A percentile compares a stretch with the other conserved stretches of the same genome.
Evolutionary conservation across 2,329 filamentous ascomycete genomes (phyloP).

Genomic region (Botrytis squamosa): DNA sequence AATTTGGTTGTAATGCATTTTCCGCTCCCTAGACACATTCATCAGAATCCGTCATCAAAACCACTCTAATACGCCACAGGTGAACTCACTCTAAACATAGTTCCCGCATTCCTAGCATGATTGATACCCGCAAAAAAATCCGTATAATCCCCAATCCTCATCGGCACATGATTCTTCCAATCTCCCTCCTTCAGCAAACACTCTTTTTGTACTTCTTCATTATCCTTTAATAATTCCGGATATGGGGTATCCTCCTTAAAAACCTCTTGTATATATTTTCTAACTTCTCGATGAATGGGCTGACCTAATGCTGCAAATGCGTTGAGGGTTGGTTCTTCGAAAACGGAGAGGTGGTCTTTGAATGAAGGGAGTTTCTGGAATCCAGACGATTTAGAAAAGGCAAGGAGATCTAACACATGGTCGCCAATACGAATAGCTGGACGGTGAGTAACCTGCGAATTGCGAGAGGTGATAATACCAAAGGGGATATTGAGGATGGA

Average conservation of each 20-base stretch:
- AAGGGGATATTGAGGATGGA: conserved; percentile 76
- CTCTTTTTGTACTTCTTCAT: conserved; percentile 54
- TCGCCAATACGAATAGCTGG: conserved; percentile 68
- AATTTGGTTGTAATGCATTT: conserved; percentile 77
- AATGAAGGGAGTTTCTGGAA: conserved; percentile 55
- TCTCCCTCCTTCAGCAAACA: conserved; percentile 59
- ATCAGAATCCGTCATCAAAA: not conserved
- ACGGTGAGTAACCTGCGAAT: conserved; percentile 47
- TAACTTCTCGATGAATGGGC: conserved; percentile 64
- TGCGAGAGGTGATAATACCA: conserved; percentile 62
- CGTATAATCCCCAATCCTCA: conserved; percentile 79
- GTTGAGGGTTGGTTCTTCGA: conserved; percentile 66
- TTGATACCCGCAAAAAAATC: conserved; percentile 82
- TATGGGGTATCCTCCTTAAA: conserved; percentile 59
- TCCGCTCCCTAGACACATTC: conserved; percentile 66
- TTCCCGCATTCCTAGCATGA: conserved; percentile 63
- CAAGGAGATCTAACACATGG: conserved; percentile 63
- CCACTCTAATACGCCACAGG: not conserved
- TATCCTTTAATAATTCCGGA: conserved; percentile 62
- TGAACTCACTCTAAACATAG: conserved; percentile 21
- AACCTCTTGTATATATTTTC: conserved; percentile 66
- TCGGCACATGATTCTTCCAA: conserved; percentile 67
- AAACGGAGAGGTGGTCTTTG: conserved; percentile 58
- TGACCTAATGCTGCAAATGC: conserved; percentile 72
- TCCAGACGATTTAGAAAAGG: conserved; percentile 57